Evolutionary conservation across 2,329 filamentous ascomycete species (phyloP).

Genomic region (Rhynchosporium graminicola): DNA sequence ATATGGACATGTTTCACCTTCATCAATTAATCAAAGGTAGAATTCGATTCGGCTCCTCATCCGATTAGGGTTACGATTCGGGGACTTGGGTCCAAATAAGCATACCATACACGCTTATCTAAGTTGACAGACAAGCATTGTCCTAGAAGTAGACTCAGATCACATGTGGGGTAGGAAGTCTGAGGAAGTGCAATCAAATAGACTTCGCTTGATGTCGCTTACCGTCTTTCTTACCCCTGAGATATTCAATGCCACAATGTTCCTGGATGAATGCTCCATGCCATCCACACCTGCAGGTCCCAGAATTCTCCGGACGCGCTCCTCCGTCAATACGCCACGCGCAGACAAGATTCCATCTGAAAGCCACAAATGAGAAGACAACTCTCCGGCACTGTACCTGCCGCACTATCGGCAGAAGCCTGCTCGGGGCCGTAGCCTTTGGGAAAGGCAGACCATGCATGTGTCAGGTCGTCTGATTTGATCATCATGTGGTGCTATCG

Average conservation of each 20-base stretch:
- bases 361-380: constrained; percentile 13
- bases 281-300: neutral
- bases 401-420: constrained; percentile 13
- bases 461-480: constrained; percentile 1
- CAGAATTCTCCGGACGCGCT: constrained; percentile 2
- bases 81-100: neutral
- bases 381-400: constrained; percentile 16
- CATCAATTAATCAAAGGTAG: no score
- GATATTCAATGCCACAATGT: constrained; percentile 10
- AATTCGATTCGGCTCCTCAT: neutral
- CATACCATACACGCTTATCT: neutral
- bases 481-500: constrained; percentile 14
- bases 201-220: neutral
- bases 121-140: neutral
- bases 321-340: constrained; percentile 15
- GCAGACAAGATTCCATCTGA: neutral
- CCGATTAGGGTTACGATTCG: no score
- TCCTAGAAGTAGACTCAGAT: neutral
- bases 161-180: constrained; percentile 1
- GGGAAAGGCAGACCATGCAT: neutral
- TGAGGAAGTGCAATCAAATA: neutral
- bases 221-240: neutral
- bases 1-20: no score
- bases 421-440: neutral
- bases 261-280: neutral